These are phyloP conservation scores for Plasmodium fragile DNA, from an alignment of 169 alveolate genomes.

Conservation along the genomic window DNA sequence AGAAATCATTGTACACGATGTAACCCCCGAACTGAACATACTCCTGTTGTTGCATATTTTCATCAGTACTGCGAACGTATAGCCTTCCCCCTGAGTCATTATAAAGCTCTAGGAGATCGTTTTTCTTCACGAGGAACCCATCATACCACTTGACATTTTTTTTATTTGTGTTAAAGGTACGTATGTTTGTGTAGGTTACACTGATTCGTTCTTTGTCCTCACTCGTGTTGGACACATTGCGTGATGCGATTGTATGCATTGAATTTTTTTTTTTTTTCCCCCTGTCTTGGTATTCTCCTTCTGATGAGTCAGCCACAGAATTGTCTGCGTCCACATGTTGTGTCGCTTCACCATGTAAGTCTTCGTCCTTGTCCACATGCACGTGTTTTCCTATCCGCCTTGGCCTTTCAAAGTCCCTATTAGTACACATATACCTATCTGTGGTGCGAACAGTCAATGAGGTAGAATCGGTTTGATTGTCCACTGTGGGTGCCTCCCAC, in stretches of 20 bases:
- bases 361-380: neutral
- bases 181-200: slow-evolving; percentile 21
- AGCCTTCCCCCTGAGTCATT: slow-evolving; percentile 11
- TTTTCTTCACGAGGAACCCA: slow-evolving; percentile 20
- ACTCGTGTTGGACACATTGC: neutral
- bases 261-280: neutral
- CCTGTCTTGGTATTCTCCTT: neutral
- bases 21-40: slow-evolving; percentile 40
- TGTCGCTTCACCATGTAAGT: neutral
- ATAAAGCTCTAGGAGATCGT: slow-evolving; percentile 15
- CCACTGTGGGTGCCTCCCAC: neutral
- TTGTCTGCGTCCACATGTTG: neutral
- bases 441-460: neutral
- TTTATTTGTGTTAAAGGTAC: slow-evolving; percentile 12
- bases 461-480: neutral
- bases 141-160: slow-evolving; percentile 54
- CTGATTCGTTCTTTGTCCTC: neutral
- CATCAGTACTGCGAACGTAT: neutral
- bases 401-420: slow-evolving; percentile 44
- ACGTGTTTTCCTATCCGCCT: neutral
- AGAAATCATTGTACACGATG: slow-evolving; percentile 39
- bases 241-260: neutral
- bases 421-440: slow-evolving; percentile 1
- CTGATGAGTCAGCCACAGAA: neutral
- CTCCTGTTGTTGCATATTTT: slow-evolving; percentile 4